Evolutionary conservation across 2,329 filamentous ascomycete species (phyloP).

Genomic region (Aaosphaeria arxii): DNA sequence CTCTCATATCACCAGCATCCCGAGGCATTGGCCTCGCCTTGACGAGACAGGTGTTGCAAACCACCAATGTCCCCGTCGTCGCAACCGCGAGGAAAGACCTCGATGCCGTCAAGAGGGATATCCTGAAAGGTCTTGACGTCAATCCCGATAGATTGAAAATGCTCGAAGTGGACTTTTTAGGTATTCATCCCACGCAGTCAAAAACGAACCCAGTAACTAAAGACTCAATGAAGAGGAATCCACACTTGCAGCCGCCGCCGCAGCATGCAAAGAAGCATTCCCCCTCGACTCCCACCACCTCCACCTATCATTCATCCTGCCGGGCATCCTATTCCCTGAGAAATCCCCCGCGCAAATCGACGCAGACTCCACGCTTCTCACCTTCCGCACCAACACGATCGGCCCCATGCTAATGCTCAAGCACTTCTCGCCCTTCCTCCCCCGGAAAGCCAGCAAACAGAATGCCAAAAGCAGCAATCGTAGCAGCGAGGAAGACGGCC

Average conservation of each 20-base stretch:
- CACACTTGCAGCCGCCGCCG: constrained; percentile 57
- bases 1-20: constrained; percentile 57
- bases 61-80: constrained; percentile 57
- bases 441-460: constrained; percentile 45
- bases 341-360: constrained; percentile 66
- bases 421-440: constrained; percentile 68
- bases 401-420: constrained; percentile 76
- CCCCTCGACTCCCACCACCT: constrained; percentile 51
- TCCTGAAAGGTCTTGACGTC: constrained; percentile 52
- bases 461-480: constrained; percentile 3
- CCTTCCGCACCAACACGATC: constrained; percentile 70
- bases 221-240: constrained; percentile 54
- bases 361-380: constrained; percentile 59
- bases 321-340: constrained; percentile 71
- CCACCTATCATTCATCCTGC: constrained; percentile 66
- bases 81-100: constrained; percentile 58
- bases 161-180: constrained; percentile 55
- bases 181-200: constrained; percentile 30
- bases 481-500: constrained; percentile 16
- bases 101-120: constrained; percentile 45
- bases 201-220: neutral
- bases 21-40: constrained; percentile 63
- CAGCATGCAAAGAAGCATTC: constrained; percentile 54
- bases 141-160: constrained; percentile 50
- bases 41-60: constrained; percentile 55